phyloP scores from a whole-genome alignment of 768 basidiomycete species.

The Boletus rubropictus region DNA sequence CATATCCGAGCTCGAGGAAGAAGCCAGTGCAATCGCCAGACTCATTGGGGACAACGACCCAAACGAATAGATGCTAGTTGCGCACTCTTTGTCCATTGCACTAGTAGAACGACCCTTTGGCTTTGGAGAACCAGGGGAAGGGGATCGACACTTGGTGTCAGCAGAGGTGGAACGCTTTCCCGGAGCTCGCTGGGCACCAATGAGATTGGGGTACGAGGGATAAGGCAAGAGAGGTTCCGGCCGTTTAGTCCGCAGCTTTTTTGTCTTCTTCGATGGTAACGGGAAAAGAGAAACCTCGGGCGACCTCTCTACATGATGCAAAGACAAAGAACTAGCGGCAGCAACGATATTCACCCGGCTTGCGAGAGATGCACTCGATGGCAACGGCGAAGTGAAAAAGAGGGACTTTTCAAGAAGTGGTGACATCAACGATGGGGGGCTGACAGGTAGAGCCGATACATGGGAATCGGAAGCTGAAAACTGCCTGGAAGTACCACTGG shows the following conservation, averaged over 20 bases:
- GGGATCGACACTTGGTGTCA: neutral
- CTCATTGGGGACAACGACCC: slow-evolving; percentile 22
- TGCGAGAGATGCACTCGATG: slow-evolving; percentile 16
- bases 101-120: slow-evolving; percentile 8
- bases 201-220: slow-evolving; percentile 18
- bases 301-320: neutral
- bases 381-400: slow-evolving; percentile 40
- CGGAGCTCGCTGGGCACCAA: neutral
- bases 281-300: slow-evolving; percentile 18
- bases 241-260: slow-evolving; percentile 1
- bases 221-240: slow-evolving; percentile 17
- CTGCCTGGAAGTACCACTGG: slow-evolving; percentile 1
- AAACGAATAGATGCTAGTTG: slow-evolving; percentile 7
- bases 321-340: neutral
- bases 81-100: slow-evolving; percentile 1
- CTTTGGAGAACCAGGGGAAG: slow-evolving; percentile 6
- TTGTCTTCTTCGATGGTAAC: slow-evolving; percentile 13
- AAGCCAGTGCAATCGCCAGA: slow-evolving; percentile 18
- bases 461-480: slow-evolving; percentile 25
- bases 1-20: slow-evolving; percentile 23
- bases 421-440: slow-evolving; percentile 53
- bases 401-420: slow-evolving; percentile 51
- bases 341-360: neutral
- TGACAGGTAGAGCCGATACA: slow-evolving; percentile 43
- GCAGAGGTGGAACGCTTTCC: neutral